Percentiles rank a stretch among this genome's conserved stretches.
Evolutionary conservation across 345 rosid species (phyloP).

Genomic region (Sisymbrium irio): DNA sequence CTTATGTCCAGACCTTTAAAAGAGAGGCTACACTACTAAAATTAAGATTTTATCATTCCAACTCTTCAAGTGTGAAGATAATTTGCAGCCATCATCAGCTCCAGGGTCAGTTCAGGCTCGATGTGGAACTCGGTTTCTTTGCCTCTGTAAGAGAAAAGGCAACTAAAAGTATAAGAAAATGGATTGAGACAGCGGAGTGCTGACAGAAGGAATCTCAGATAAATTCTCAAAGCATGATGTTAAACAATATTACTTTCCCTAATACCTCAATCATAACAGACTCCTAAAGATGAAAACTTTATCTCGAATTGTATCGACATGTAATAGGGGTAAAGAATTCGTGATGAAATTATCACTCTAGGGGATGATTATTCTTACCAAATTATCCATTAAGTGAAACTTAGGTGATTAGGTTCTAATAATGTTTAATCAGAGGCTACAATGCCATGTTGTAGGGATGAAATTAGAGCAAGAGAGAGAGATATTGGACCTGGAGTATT

Average conservation of each 20-base stretch:
- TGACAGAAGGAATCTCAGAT: not conserved
- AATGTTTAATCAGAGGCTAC: not conserved
- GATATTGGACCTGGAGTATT: conserved; percentile 59
- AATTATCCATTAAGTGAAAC: not conserved
- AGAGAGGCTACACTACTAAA: not conserved
- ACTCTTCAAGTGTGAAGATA: conserved; percentile 54
- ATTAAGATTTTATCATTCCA: not conserved
- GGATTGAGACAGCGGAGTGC: not conserved
- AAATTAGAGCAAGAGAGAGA: not conserved
- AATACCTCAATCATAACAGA: not conserved
- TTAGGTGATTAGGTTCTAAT: not conserved
- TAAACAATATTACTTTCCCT: not conserved
- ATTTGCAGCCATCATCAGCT: conserved; percentile 80
- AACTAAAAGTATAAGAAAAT: not conserved
- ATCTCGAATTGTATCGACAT: not conserved
- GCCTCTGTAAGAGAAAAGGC: conserved; percentile 40
- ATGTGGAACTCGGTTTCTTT: conserved; percentile 65
- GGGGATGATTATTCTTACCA: not conserved
- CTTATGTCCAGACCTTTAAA: not conserved
- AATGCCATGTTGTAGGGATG: not conserved
- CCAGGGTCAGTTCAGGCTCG: conserved; percentile 69
- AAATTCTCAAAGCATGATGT: not conserved
- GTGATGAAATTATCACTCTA: not conserved
- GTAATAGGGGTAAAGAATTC: not conserved
- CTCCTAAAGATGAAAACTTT: not conserved